Base-by-base conservation (phyloP, 352 stramenopile species). In the Globisporangium lucens region DNA sequence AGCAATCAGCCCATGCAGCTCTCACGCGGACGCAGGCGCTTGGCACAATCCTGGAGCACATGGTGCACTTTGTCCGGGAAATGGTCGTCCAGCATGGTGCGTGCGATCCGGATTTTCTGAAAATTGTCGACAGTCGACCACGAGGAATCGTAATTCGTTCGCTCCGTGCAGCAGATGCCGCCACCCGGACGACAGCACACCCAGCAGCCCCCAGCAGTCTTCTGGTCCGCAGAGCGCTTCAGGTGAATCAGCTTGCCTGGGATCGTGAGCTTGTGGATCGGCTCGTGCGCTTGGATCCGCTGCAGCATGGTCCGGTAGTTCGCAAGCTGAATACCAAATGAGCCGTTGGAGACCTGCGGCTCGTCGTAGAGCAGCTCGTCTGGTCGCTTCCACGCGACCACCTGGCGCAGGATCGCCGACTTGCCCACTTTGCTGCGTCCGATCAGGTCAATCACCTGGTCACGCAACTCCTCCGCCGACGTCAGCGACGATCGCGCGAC, bases 21-120 rank as follows among this genome's bases (percentile, higher is more conserved):
- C 49, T 83, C 67, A 29, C 35, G 74, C 52, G 69, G 77, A n/a
- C 74, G 65, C 75, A 89, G 66, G 38, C 73, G 72, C 69, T 88
- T 78, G 43, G 86, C 79, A 59, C 86, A 94, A 66, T 95, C 85
- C 58, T 94, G 80, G 7, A 96, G 78, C 53, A 96, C 88, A 66
- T 88, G 84, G 70, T 96, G 85, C 4, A 96, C 87, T 66, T 95
- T 96, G 74, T 96, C 87, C 1, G 88, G 87, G 58, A 96, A 96
- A 65, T 96, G 89, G 57, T 96, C 87, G 73, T 94, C 87, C 24
- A 96, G 74, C 87, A 96, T 96, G 30, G 87, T 94, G 24, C 87
- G 85, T 15, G 79, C 82, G 30, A 96, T 94, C 58, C 82, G 77
- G 46, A 95, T 94, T 58, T 76, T 82, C 63, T 78, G 73, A 63